Conservation (phyloP, 169 alveolate genomes). For the Plasmodium gonderi region DNA sequence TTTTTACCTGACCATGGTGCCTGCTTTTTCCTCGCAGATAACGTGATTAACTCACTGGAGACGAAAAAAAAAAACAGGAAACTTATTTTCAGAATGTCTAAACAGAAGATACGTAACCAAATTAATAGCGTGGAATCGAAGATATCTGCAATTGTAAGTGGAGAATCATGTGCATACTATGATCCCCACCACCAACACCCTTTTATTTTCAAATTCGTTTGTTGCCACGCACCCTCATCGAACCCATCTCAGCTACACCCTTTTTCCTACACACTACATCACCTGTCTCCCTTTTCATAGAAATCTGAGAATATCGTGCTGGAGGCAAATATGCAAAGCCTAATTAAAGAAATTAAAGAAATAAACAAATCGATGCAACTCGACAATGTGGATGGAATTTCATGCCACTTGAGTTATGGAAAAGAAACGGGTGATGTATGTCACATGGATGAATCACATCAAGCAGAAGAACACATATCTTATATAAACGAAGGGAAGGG, state of each 20-base stretch:
- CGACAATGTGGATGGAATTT: no score
- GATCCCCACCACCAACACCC: neutral
- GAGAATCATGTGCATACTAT: neutral
- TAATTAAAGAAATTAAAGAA: slow-evolving; percentile 23
- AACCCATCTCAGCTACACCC: neutral
- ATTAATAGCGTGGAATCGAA: slow-evolving; percentile 25
- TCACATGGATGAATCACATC: no score
- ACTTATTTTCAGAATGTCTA: slow-evolving; percentile 13
- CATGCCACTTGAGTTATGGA: no score
- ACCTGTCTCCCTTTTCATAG: neutral
- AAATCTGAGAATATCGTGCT: slow-evolving; percentile 48
- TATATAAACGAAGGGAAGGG: neutral
- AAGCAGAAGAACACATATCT: neutral
- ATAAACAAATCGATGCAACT: neutral
- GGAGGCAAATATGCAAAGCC: slow-evolving; percentile 30
- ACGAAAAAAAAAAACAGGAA: slow-evolving; percentile 43
- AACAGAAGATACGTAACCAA: slow-evolving; percentile 34
- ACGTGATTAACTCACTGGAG: slow-evolving; percentile 56
- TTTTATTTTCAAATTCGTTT: neutral
- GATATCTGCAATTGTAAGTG: slow-evolving; percentile 18
- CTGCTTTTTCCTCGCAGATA: slow-evolving; percentile 2
- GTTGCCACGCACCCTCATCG: neutral
- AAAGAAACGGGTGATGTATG: no score
- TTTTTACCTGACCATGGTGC: neutral
- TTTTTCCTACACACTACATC: neutral